Conservation (phyloP, 2,329 filamentous ascomycete genomes). For the Stachybotrys elegans region DNA sequence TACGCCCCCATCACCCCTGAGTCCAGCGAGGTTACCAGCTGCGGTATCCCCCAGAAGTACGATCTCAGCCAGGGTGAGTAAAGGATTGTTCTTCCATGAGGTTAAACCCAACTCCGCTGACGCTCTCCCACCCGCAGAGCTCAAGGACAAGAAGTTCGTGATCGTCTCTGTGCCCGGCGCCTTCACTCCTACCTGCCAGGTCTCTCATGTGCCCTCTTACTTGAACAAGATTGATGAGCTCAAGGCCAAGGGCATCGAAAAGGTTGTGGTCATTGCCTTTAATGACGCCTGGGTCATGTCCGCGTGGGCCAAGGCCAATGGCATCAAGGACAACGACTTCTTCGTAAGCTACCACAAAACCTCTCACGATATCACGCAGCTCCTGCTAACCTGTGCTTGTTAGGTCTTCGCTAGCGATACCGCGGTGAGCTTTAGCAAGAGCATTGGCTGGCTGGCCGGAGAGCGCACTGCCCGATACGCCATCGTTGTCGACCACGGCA, state of each 20-base stretch:
- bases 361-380: conserved; percentile 4
- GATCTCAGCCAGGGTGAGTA: conserved; percentile 67
- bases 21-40: conserved; percentile 62
- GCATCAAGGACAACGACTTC: conserved; percentile 65
- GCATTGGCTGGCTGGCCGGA: conserved; percentile 70
- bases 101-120: not conserved
- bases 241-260: conserved; percentile 76
- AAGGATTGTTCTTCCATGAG: too few relatives aligned
- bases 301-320: conserved; percentile 86
- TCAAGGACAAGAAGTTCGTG: conserved; percentile 52
- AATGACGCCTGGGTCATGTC: conserved; percentile 88
- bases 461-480: conserved; percentile 76
- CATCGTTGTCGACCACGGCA: conserved; percentile 71
- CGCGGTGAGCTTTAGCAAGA: conserved; percentile 66
- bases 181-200: conserved; percentile 84
- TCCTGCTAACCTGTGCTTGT: conserved; percentile 5
- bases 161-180: conserved; percentile 59
- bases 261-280: conserved; percentile 74
- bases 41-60: conserved; percentile 73
- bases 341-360: conserved; percentile 36
- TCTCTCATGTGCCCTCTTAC: conserved; percentile 76
- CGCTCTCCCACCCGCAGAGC: conserved; percentile 32
- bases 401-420: conserved; percentile 72
- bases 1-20: conserved; percentile 76
- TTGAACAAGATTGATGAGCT: conserved; percentile 65